A percentile compares a stretch with the other conserved stretches of the same genome.
Evolutionary conservation across 371 early-diverging fungal genomes (phyloP).

Genomic region (Mucor sp.): DNA sequence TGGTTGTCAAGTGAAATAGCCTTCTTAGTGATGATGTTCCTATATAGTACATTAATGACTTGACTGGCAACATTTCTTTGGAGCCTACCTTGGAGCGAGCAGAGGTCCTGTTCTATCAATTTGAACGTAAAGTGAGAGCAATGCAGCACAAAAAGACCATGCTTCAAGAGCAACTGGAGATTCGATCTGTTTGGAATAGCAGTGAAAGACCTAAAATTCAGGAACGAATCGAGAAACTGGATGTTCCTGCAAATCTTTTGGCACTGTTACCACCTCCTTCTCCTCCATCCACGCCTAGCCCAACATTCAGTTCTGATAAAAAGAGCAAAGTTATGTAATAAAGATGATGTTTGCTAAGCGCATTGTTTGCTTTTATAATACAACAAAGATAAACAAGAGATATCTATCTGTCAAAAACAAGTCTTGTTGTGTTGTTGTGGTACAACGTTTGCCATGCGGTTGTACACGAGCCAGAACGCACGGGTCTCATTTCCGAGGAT

Average conservation of each 20-base stretch:
- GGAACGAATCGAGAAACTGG: slow-evolving; percentile 28
- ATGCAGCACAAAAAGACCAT: slow-evolving; percentile 48
- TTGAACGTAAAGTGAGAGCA: slow-evolving; percentile 60
- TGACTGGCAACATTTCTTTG: slow-evolving; percentile 75
- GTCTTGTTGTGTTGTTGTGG: neutral
- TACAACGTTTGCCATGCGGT: neutral
- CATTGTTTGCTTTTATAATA: neutral
- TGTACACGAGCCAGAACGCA: neutral
- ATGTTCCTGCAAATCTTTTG: slow-evolving; percentile 16
- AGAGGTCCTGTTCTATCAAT: slow-evolving; percentile 77
- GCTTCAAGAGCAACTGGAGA: slow-evolving; percentile 33
- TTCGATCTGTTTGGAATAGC: slow-evolving; percentile 45
- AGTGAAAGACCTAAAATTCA: slow-evolving; percentile 27
- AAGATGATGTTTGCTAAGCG: neutral
- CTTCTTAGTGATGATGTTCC: neutral
- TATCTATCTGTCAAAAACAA: neutral
- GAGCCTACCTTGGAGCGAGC: slow-evolving; percentile 78
- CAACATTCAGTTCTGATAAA: neutral
- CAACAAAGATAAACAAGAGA: too few species aligned
- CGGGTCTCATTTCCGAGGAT: neutral
- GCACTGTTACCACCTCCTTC: neutral
- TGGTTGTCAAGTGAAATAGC: neutral
- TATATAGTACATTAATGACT: slow-evolving; percentile 82
- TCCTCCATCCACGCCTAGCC: neutral
- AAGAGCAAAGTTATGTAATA: neutral